Evolutionary conservation across 176 grass and related monocot genomes (phyloP), one percentile per base, ranked within the genome.

Genomic region (Pharus latifolius): DNA sequence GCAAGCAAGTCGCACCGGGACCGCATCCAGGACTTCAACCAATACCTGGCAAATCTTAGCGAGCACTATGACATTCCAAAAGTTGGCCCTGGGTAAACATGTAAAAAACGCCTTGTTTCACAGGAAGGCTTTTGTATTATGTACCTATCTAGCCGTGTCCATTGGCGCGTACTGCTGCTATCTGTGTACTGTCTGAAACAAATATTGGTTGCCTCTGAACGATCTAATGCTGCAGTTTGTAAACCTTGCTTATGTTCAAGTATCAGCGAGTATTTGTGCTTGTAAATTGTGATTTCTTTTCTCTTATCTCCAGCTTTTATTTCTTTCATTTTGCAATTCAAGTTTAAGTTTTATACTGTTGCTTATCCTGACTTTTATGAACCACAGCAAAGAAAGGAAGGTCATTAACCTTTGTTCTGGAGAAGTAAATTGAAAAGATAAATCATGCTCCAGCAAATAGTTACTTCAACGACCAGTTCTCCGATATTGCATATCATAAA

Each of bases 31-130:
- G 58, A 78, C 22, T 84, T 84, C 29, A 84, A 84, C 69, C 67
- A 74, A 58, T 74, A 79, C 61, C 75, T 84, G 1, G 75, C 82
- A 42, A 84, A 84, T 47, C 75, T 84, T 46, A 79, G 82, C 7
- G 83, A 86, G 77, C 83, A 86, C 60, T 86, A 86, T 52, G 83
- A 86, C 48, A 86, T 86, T 54, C 83, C 83, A 17, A 81, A 81
- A 70, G 83, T 81, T 5, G 83, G 83, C 35, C 77, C 83, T 49
- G 83, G 83, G 48, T 86, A n/a, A 86, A 69, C 58, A 1, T 20
- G 50, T 37, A 3, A 38, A 9, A 38, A 38, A 5, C 8, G 35
- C 35, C 8, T 38, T 38, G 35, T 38, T 38, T 38, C 35, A 38
- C 35, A 9, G 35, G n/a, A 38, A 38, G 4, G n/a, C 35, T n/a